Evolutionary conservation across 2,329 filamentous ascomycete genomes (phyloP).

Genomic region (Juglanconis sp.): DNA sequence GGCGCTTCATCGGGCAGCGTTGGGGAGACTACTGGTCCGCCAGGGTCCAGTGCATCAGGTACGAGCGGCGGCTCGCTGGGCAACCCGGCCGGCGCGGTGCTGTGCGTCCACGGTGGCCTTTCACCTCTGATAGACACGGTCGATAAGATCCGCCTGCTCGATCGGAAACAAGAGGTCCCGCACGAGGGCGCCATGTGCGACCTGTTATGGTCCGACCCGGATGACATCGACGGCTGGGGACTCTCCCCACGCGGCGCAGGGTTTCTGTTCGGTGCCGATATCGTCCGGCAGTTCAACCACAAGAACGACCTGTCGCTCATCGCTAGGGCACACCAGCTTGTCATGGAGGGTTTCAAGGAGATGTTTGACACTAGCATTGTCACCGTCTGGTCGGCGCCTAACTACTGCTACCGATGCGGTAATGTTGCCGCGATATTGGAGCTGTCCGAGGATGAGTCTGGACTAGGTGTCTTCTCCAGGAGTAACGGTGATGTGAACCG

Average conservation of each 20-base stretch:
- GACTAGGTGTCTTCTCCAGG: slow-evolving; percentile 65
- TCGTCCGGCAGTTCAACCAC: slow-evolving; percentile 94
- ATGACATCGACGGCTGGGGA: slow-evolving; percentile 97
- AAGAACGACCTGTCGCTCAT: slow-evolving; percentile 89
- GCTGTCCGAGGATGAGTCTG: slow-evolving; percentile 81
- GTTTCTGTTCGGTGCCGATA: slow-evolving; percentile 92
- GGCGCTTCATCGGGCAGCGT: slow-evolving; percentile 23
- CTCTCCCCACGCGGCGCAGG: slow-evolving; percentile 90
- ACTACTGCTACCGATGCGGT: slow-evolving; percentile 94
- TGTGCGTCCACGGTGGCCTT: slow-evolving; percentile 93
- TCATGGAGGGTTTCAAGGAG: slow-evolving; percentile 99
- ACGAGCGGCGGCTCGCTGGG: slow-evolving; percentile 61
- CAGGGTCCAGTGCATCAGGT: slow-evolving; percentile 75
- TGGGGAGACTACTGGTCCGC: slow-evolving; percentile 62
- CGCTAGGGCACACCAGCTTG: slow-evolving; percentile 90
- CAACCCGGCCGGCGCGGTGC: slow-evolving; percentile 75
- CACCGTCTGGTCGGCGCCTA: slow-evolving; percentile 97
- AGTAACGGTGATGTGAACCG: slow-evolving; percentile 68
- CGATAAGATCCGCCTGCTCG: slow-evolving; percentile 91
- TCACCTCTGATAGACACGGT: slow-evolving; percentile 89
- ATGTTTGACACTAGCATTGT: slow-evolving; percentile 97
- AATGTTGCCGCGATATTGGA: slow-evolving; percentile 96
- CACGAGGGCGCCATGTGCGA: slow-evolving; percentile 99
- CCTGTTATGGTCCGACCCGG: slow-evolving; percentile 94
- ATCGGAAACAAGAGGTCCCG: slow-evolving; percentile 96